phyloP scores from a whole-genome alignment of 2,329 filamentous ascomycete species.

The Didymella exigua region DNA sequence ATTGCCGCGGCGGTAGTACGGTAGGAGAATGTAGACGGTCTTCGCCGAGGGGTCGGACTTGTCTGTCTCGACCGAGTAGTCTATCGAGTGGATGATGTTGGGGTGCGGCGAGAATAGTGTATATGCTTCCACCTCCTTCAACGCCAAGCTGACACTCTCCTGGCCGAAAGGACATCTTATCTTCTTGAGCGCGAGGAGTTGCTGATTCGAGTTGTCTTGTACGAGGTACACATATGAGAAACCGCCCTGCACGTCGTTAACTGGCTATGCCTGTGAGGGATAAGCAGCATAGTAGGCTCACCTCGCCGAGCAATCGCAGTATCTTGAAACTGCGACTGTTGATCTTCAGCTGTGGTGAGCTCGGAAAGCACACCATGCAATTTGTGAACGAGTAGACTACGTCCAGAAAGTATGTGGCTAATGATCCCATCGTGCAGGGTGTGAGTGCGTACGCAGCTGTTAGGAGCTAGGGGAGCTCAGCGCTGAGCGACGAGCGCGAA shows the following conservation, averaged over 20 bases:
- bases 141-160: constrained; percentile 90
- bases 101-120: constrained; percentile 81
- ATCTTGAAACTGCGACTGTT: constrained; percentile 97
- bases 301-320: constrained; percentile 88
- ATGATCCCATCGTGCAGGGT: constrained; percentile 37
- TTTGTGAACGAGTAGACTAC: constrained; percentile 89
- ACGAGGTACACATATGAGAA: constrained; percentile 99
- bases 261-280: neutral
- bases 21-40: constrained; percentile 94
- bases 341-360: constrained; percentile 91
- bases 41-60: constrained; percentile 72
- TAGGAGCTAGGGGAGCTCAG: constrained; percentile 25
- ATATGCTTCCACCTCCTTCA: constrained; percentile 98
- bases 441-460: constrained; percentile 20
- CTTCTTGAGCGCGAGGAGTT: constrained; percentile 95
- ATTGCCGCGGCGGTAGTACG: constrained; percentile 94
- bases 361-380: constrained; percentile 95
- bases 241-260: constrained; percentile 67
- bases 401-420: constrained; percentile 73
- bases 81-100: constrained; percentile 85
- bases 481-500: constrained; percentile 16
- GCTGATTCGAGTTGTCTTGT: constrained; percentile 81
- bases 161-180: constrained; percentile 97
- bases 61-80: constrained; percentile 81
- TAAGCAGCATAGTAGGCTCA: constrained; percentile 50